A percentile compares a stretch with the other conserved stretches of the same genome.
Evolutionary conservation across 2,329 filamentous ascomycete species (phyloP).

Genomic region (Leptosphaerulina australis): DNA sequence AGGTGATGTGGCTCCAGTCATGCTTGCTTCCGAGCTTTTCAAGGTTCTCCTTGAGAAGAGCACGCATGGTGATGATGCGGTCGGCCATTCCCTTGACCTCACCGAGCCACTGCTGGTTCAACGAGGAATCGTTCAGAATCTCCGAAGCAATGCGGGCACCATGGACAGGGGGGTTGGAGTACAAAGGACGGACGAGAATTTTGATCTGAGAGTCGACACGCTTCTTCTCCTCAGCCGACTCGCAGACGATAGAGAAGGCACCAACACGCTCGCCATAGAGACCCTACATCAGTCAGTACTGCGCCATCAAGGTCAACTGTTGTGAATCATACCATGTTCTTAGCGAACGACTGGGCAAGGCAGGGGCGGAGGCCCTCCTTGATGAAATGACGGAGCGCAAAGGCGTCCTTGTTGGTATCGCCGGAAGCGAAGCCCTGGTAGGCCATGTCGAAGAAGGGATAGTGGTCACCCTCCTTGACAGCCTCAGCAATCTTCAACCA

Average conservation of each 20-base stretch:
- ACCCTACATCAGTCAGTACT: slow-evolving; percentile 60
- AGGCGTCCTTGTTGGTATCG: slow-evolving; percentile 90
- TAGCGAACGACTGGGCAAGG: slow-evolving; percentile 93
- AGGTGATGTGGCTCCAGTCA: slow-evolving; percentile 99
- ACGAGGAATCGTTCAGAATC: slow-evolving; percentile 82
- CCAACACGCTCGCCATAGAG: slow-evolving; percentile 98
- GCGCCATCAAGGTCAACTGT: background rate
- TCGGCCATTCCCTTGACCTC: slow-evolving; percentile 99
- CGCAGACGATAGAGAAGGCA: slow-evolving; percentile 90
- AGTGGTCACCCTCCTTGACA: slow-evolving; percentile 86
- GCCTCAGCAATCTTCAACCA: slow-evolving; percentile 89
- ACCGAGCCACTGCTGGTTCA: slow-evolving; percentile 92
- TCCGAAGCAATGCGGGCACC: slow-evolving; percentile 91
- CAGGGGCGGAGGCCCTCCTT: slow-evolving; percentile 87
- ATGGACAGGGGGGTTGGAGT: slow-evolving; percentile 98
- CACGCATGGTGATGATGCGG: slow-evolving; percentile 98
- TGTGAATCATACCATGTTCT: slow-evolving; percentile 81
- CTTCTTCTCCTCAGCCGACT: slow-evolving; percentile 87
- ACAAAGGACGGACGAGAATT: slow-evolving; percentile 93
- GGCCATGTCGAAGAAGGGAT: slow-evolving; percentile 84
- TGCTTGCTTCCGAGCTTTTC: slow-evolving; percentile 94
- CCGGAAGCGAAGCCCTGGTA: slow-evolving; percentile 98
- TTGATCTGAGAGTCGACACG: slow-evolving; percentile 97
- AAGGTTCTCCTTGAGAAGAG: slow-evolving; percentile 90
- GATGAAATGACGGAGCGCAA: slow-evolving; percentile 91